Percentiles rank a stretch among this genome's conserved stretches.
Evolutionary conservation across 148 eudicot species (phyloP).

Genomic region (Vaccinium vitisidaea): DNA sequence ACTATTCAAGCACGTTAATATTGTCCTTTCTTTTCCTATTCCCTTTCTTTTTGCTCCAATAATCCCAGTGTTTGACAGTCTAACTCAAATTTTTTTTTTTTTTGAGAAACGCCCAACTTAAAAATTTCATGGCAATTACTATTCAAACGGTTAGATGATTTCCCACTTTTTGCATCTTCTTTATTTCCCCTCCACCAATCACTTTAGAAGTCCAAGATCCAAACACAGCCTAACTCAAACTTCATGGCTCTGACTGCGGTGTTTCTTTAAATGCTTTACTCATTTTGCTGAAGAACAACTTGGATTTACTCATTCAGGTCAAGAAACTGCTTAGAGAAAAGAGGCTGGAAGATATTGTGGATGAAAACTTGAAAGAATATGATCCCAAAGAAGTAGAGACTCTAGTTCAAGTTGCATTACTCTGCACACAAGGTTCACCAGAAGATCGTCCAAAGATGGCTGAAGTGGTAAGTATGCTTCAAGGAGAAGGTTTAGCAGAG

Average conservation of each 20-base stretch:
- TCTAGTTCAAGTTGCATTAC: constrained; percentile 79
- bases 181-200: neutral
- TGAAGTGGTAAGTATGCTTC: constrained; percentile 68
- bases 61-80: neutral
- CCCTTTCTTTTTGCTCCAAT: neutral
- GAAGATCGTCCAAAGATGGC: constrained; percentile 92
- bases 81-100: neutral
- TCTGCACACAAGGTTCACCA: constrained; percentile 78
- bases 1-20: neutral
- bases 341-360: constrained; percentile 72
- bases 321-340: constrained; percentile 72
- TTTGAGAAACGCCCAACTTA: no score
- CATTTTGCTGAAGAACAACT: neutral
- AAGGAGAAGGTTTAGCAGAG: constrained; percentile 72
- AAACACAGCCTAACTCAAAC: neutral
- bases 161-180: neutral
- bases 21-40: neutral
- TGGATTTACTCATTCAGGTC: constrained; percentile 39
- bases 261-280: neutral
- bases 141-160: neutral
- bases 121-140: neutral
- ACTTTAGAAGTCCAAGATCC: neutral
- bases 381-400: constrained; percentile 69
- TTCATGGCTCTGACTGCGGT: neutral
- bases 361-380: constrained; percentile 57